Percentiles rank a stretch among this genome's conserved stretches.
These are phyloP conservation scores for Cerioporus squamosus DNA, from an alignment of 1,284 basidiomycete species.

Conservation along the genomic window DNA sequence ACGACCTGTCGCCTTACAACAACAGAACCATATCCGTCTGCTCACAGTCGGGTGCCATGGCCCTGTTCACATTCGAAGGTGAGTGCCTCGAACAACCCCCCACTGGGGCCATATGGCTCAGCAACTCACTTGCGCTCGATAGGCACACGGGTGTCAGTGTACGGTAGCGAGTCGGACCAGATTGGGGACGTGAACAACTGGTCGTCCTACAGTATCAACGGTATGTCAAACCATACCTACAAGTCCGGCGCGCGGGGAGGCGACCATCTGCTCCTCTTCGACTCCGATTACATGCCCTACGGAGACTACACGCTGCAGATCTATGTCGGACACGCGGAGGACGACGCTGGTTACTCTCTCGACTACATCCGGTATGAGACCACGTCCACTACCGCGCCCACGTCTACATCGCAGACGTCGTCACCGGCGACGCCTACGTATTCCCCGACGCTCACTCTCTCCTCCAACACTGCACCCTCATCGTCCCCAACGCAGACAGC, in stretches of 20 bases:
- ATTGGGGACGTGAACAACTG: neutral
- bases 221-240: neutral
- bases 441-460: too few relatives aligned
- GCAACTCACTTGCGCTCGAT: neutral
- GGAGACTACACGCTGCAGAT: neutral
- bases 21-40: neutral
- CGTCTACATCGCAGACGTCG: neutral
- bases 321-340: slow-evolving; percentile 1
- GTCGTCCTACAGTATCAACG: slow-evolving; percentile 2
- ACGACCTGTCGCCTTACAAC: neutral
- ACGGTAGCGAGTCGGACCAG: neutral
- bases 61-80: neutral
- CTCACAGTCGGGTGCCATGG: neutral
- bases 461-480: too few relatives aligned
- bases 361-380: slow-evolving; percentile 5
- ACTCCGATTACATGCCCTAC: slow-evolving; percentile 1
- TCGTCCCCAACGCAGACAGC: too few relatives aligned
- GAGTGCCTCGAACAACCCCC: neutral
- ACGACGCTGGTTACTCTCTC: neutral
- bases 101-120: too few relatives aligned
- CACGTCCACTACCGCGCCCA: neutral
- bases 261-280: neutral
- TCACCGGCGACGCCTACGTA: too few relatives aligned
- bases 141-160: neutral
- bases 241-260: neutral